Base-by-base conservation (phyloP, 163 green algal genomes). In the Chlorella variabilis region DNA sequence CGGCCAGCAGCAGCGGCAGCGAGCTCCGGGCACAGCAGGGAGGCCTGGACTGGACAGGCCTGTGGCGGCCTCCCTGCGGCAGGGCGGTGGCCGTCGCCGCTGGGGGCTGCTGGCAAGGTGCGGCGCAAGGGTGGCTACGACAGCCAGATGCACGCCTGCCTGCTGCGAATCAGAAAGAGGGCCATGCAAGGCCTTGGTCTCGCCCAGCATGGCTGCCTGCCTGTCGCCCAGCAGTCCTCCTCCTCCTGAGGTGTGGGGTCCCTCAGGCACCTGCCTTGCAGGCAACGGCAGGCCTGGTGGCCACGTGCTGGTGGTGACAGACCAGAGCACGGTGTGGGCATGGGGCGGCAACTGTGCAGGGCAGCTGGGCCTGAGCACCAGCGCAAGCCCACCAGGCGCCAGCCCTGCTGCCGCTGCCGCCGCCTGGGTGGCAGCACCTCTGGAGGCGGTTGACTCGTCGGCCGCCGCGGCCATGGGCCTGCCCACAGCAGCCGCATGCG, bases 71-170 rank as follows among this genome's bases (percentile, higher is more conserved):
- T 17, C 73, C 73, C 38, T 41, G 54, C 38, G 41, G 54, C 36
- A 38, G 38, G 21, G 56, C 73, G 21, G 56, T 70, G 21, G 56
- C 54, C 1, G 73, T 70, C 2, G 73, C 73, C 1, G 73, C 56
- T 13, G 73, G 73, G 5, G 73, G 73, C 38, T 70, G 73, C 73
- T 79, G 73, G 73, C 73, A 58, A 20, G 38, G 73, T 69, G 38
- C 56, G 73, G 1, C 2, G 21, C 2, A 20, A 33, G 59, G 15
- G 34, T 2, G 25, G 9, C 27, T 33, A 38, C 27, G 3, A 36
- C 8, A 38, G 27, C 3, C 9, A n/a, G 3, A 15, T 31, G n/a
- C 58, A n/a, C 17, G 31, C n/a, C 7, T 38, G 7, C 9, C 23
- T n/a, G 29, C 29, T 68, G 3, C 31, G 67, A 27, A n/a, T n/a